phyloP scores from a whole-genome alignment of 495 filamentous ascomycete genomes.

The Delitschia confertaspora region DNA sequence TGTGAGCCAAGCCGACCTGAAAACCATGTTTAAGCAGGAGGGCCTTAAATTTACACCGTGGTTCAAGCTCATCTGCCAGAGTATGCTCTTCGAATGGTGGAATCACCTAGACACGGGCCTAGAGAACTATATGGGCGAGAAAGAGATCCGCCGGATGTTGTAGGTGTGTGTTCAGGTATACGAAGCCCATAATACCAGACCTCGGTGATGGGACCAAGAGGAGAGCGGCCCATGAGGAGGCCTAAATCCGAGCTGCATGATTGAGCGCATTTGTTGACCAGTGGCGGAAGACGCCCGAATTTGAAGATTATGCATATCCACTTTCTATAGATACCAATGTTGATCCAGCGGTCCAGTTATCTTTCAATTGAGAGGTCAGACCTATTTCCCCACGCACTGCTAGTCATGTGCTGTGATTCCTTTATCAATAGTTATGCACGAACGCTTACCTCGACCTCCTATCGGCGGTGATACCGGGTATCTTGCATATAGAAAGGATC shows the following conservation, averaged over 20 bases:
- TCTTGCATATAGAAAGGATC: no score
- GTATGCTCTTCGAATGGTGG: conserved; percentile 99
- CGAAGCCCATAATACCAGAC: neutral
- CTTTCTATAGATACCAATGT: no score
- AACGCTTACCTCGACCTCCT: no score
- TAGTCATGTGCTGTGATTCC: conserved; percentile 22
- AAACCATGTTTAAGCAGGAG: conserved; percentile 72
- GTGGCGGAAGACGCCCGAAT: neutral
- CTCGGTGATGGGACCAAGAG: neutral
- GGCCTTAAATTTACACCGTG: conserved; percentile 85
- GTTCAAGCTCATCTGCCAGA: conserved; percentile 98
- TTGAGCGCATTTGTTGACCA: no score
- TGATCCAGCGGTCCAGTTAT: no score
- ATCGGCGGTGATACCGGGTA: no score
- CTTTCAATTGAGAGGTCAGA: neutral
- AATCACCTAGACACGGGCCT: conserved; percentile 66
- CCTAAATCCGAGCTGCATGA: no score
- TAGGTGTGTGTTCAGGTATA: neutral
- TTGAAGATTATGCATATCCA: no score
- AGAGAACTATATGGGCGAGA: conserved; percentile 79
- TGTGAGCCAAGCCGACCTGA: conserved; percentile 73
- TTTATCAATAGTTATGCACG: conserved; percentile 16
- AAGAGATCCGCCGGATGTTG: conserved; percentile 79
- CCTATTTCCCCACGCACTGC: conserved; percentile 9
- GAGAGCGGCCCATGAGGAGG: conserved; percentile 1